Base-by-base conservation (phyloP, 2,329 filamentous ascomycete species). In the Trichoderma simmonsii region DNA sequence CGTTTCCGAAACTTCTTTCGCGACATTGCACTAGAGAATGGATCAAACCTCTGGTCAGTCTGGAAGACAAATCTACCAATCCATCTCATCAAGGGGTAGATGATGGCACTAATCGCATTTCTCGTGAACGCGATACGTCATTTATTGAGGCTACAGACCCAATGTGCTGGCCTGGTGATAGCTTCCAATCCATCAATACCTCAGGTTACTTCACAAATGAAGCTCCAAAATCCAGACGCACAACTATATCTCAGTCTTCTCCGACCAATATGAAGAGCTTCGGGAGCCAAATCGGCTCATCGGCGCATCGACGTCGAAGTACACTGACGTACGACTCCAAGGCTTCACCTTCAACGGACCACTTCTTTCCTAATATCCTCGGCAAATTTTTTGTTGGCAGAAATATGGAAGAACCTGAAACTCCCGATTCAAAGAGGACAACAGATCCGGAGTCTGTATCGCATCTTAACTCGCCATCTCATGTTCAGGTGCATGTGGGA, bases 21-120 rank as follows among this genome's bases (percentile, higher is more conserved):
- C 78, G 80, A 6, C 77, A 79, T 9, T 79, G 77, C 54, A 82
- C 80, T 0, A 72, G 74, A 11, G 81, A 82, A 6, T 80, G 79
- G 79, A 59, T 77, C n/a, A 78, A 73, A 7, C 76, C 79, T 3
- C 75, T 76, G 2, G 65, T 67, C 1, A 73, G 74, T 1, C 62
- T 77, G 2, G 74, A 77, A 15, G 73, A 76, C 8, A 30, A 56
- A 14, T 57, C 70, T 1, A 70, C 74, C 4, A 75, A 76, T 12
- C 36, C 79, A 56, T 80, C 81, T 32, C 72, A 71, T n/a, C 74
- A 76, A 15, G 80, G 78, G 0, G 74, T 81, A 5, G 80, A 82
- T 73, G 78, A 80, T 4, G 80, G 77, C 51, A 70, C 66, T 48
- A 77, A 76, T 3, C 72, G 64, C 21, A 28, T 66, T 18, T 39